phyloP scores from a whole-genome alignment of 1,139 yeast species.

The Protomyces gravidus region DNA sequence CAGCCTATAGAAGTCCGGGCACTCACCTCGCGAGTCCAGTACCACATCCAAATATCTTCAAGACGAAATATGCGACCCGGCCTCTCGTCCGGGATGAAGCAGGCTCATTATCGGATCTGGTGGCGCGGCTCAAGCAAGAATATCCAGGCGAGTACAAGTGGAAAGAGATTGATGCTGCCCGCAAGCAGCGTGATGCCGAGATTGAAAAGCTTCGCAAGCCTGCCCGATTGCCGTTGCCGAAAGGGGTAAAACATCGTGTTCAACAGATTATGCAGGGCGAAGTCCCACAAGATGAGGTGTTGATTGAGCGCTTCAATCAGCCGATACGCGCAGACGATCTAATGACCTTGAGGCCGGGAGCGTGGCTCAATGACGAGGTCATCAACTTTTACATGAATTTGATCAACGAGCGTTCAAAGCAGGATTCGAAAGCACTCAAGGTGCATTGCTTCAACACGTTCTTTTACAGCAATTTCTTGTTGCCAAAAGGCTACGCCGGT shows the following conservation, averaged over 20 bases:
- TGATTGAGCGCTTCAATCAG: slow-evolving; percentile 49
- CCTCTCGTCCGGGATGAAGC: slow-evolving; percentile 2
- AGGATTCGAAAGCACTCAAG: slow-evolving; percentile 39
- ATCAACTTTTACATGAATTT: slow-evolving; percentile 75
- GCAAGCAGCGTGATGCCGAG: slow-evolving; percentile 8
- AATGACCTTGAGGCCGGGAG: slow-evolving; percentile 61
- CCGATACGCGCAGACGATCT: slow-evolving; percentile 66
- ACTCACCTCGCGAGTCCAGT: slow-evolving; percentile 14
- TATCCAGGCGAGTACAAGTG: slow-evolving; percentile 21
- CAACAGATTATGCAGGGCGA: slow-evolving; percentile 4
- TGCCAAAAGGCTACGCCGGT: slow-evolving; percentile 65
- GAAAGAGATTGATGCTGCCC: slow-evolving; percentile 15
- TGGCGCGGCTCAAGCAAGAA: slow-evolving; percentile 10
- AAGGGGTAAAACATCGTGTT: slow-evolving; percentile 5
- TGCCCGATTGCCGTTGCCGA: slow-evolving; percentile 8
- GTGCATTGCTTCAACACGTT: slow-evolving; percentile 72
- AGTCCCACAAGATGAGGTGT: slow-evolving; percentile 1
- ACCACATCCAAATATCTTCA: slow-evolving; percentile 6
- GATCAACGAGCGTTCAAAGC: slow-evolving; percentile 47
- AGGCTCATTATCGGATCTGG: slow-evolving; percentile 11
- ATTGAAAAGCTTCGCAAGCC: slow-evolving; percentile 12
- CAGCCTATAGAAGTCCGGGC: slow-evolving; percentile 21
- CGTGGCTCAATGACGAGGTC: slow-evolving; percentile 87
- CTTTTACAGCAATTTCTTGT: slow-evolving; percentile 58
- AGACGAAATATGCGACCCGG: background rate